Percentiles rank a stretch among this genome's conserved stretches.
phyloP scores from a whole-genome alignment of 352 stramenopile species.

The Phytophthora hybrid region DNA sequence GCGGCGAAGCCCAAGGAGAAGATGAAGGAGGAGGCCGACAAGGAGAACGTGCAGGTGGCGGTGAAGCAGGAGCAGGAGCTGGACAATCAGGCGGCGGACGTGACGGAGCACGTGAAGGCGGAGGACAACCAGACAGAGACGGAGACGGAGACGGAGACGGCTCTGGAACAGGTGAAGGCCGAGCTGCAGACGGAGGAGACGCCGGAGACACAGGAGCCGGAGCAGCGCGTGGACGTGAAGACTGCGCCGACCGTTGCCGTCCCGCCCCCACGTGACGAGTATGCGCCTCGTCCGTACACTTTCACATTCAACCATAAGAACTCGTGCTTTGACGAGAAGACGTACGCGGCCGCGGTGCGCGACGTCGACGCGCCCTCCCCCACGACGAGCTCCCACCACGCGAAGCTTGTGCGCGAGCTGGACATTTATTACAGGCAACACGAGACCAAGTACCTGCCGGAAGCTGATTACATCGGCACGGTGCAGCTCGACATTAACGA shows the following conservation, averaged over 20 bases:
- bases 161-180: conserved; percentile 10
- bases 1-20: conserved; percentile 28
- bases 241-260: background rate
- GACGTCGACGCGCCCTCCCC: conserved; percentile 67
- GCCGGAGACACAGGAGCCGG: conserved; percentile 16
- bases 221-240: conserved; percentile 8
- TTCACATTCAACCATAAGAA: conserved; percentile 67
- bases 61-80: conserved; percentile 25
- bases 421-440: conserved; percentile 76
- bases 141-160: background rate
- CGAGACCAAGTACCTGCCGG: conserved; percentile 76
- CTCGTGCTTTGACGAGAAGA: conserved; percentile 77
- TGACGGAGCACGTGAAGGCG: conserved; percentile 10
- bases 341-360: conserved; percentile 55
- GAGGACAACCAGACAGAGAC: conserved; percentile 7
- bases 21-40: background rate
- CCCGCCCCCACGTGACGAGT: conserved; percentile 23
- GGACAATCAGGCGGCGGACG: conserved; percentile 13
- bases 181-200: conserved; percentile 31
- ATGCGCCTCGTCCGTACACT: conserved; percentile 57
- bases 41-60: conserved; percentile 20
- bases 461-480: conserved; percentile 68
- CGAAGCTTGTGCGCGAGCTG: conserved; percentile 70
- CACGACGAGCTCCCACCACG: conserved; percentile 44
- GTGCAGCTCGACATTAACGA: conserved; percentile 99